A percentile compares a stretch with the other conserved stretches of the same genome.
phyloP scores from a whole-genome alignment of 208 protist genomes.

The Vickermania spadyakhi region DNA sequence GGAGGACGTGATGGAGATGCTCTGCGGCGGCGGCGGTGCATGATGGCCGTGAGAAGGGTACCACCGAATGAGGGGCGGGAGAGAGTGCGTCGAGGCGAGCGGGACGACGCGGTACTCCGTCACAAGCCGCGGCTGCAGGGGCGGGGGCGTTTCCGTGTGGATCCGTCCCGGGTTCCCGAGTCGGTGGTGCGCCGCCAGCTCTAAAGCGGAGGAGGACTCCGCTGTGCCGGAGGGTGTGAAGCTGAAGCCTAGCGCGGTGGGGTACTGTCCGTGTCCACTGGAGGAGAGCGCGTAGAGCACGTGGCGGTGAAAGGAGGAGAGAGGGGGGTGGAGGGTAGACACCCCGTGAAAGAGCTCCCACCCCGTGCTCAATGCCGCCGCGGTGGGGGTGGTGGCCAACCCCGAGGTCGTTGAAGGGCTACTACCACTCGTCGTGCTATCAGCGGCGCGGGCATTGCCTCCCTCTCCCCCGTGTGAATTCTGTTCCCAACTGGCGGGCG shows the following conservation, averaged over 20 bases:
- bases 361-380: not conserved
- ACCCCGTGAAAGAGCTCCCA: not conserved
- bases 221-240: not conserved
- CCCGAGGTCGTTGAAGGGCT: no score
- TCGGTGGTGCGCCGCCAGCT: not conserved
- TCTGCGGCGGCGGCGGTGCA: not conserved
- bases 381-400: no score
- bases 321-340: not conserved
- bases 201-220: not conserved
- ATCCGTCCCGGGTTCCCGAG: no score
- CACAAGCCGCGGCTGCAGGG: no score
- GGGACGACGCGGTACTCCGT: not conserved
- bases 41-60: not conserved
- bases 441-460: no score
- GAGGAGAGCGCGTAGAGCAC: not conserved
- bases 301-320: not conserved
- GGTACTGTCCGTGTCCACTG: not conserved
- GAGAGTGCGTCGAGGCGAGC: not conserved
- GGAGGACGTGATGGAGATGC: not conserved
- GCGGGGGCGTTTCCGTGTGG: no score
- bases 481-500: no score
- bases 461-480: no score
- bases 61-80: not conserved
- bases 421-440: no score
- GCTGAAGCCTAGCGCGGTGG: not conserved